Evolutionary conservation across 2,329 filamentous ascomycete genomes (phyloP).

Genomic region (Calonectria montana): DNA sequence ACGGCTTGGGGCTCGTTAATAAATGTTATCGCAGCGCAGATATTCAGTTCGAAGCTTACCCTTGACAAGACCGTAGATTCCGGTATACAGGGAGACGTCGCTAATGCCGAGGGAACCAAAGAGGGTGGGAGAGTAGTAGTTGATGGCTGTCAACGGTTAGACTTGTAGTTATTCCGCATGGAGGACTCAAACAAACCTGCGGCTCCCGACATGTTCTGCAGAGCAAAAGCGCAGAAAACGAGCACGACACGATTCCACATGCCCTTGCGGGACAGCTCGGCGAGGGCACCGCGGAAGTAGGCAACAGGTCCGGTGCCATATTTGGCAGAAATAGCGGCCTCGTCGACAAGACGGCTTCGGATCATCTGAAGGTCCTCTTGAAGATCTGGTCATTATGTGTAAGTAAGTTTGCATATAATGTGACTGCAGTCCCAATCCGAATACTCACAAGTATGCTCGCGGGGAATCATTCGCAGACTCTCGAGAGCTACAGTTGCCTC

Average conservation of each 20-base stretch:
- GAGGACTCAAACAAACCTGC: slow-evolving; percentile 40
- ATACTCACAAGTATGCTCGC: slow-evolving; percentile 48
- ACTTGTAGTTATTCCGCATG: accelerated
- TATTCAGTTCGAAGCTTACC: slow-evolving; percentile 9
- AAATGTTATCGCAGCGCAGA: accelerated
- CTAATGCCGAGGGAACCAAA: slow-evolving; percentile 59
- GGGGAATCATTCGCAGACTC: slow-evolving; percentile 57
- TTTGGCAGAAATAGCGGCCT: slow-evolving; percentile 45
- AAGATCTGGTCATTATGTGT: slow-evolving; percentile 46
- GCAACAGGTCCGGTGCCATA: slow-evolving; percentile 49
- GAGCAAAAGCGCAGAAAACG: slow-evolving; percentile 51
- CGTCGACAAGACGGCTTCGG: slow-evolving; percentile 48
- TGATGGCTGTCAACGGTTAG: slow-evolving; percentile 48
- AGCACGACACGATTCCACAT: slow-evolving; percentile 55
- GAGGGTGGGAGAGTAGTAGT: slow-evolving; percentile 56
- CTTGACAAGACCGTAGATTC: slow-evolving; percentile 62
- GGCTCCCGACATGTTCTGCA: slow-evolving; percentile 56
- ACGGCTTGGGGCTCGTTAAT: slow-evolving; percentile 41
- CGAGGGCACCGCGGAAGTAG: slow-evolving; percentile 48
- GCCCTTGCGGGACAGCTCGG: slow-evolving; percentile 51
- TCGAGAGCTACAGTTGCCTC: slow-evolving; percentile 46
- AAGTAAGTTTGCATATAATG: neutral
- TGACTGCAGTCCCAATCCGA: neutral
- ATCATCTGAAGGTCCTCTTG: slow-evolving; percentile 62
- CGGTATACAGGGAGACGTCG: slow-evolving; percentile 58